Evolutionary conservation across 2,329 filamentous ascomycete species (phyloP), one percentile per base, ranked within the genome.

Genomic region (Penicillium sumatraense): DNA sequence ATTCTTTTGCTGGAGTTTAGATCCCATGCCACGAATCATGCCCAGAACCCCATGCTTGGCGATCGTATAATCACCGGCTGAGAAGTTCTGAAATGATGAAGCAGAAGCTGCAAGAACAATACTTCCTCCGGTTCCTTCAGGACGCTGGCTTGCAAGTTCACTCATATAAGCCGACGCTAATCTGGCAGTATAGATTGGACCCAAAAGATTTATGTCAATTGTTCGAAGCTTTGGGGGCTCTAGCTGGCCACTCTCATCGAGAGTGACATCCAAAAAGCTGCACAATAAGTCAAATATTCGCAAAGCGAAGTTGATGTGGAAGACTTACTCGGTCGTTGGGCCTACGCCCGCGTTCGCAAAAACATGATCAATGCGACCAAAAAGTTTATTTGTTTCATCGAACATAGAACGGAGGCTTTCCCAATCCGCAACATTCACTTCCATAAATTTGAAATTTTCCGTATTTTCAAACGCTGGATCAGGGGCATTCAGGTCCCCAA

Each of bases 1-100:
- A 55, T 20, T 7, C 1, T 81, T 78, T 1, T 81, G 56, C 40
- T 55, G 46, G 18, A 83, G 59, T 3, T 78, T 67, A 2, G 70
- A 68, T 1, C 75, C 66, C 9, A 83, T 68, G 3, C 80, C 78
- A 24, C 83, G 77, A 20, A 81, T 75, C 51, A 83, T 78, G 2
- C 84, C 83, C 0, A 86, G 58, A 0, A 84, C 78, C 20, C 77
- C 84, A 51, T 85, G 80, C 55, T 86, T 86, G 24, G 82, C 72
- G 1, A 79, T 77, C 1, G 79, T 64, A 54, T 86, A 86, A 62
- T 86, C 83, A 0, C 76, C 71, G 2, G 75, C 75, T 16, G 79
- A 74, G 47, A 85, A 75, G 1, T 77, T 79, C 53, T 83, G 81
- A 8, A 85, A 72, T 2, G 75, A 76, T 0, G 81, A 80, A 4